These are phyloP conservation scores for Hemisphaericaspora lyxosophila DNA, from an alignment of 1,139 yeast species.

Conservation along the genomic window DNA sequence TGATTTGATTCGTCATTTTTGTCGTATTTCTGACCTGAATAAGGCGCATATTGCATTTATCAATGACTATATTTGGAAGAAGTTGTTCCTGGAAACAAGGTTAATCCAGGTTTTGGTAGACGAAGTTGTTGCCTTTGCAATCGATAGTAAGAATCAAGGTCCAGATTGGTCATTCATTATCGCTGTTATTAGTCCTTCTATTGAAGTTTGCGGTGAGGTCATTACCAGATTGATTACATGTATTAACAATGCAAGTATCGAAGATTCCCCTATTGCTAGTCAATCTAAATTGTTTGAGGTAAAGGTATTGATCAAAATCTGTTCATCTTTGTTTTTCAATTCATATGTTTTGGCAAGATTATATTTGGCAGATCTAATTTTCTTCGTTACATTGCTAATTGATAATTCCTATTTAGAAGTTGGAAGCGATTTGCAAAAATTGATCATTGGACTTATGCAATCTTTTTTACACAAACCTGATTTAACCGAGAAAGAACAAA, in stretches of 20 bases:
- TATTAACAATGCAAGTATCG: conserved; percentile 49
- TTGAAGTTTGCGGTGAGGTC: conserved; percentile 69
- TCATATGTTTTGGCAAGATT: conserved; percentile 63
- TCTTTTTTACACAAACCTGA: conserved; percentile 64
- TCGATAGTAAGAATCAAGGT: conserved; percentile 74
- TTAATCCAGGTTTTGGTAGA: conserved; percentile 61
- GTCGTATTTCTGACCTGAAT: conserved; percentile 59
- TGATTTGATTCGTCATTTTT: conserved; percentile 61
- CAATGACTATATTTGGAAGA: conserved; percentile 68
- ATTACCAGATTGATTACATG: conserved; percentile 53
- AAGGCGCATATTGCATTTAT: conserved; percentile 34
- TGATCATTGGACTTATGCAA: conserved; percentile 70
- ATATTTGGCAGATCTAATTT: conserved; percentile 72
- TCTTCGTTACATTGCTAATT: conserved; percentile 67
- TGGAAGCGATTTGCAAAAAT: conserved; percentile 63
- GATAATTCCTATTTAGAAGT: conserved; percentile 73
- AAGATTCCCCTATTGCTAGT: conserved; percentile 56
- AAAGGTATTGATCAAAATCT: conserved; percentile 63
- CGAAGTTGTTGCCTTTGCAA: conserved; percentile 71
- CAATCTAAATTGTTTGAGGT: conserved; percentile 71
- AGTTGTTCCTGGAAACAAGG: conserved; percentile 60
- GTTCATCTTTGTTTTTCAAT: conserved; percentile 72
- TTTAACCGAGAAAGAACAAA: conserved; percentile 43
- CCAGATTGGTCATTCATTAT: conserved; percentile 65
- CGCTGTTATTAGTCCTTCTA: conserved; percentile 69